Evolutionary conservation across 2,329 filamentous ascomycete genomes (phyloP), one percentile per base, ranked within the genome.

Genomic region (Monilinia aucupariae): DNA sequence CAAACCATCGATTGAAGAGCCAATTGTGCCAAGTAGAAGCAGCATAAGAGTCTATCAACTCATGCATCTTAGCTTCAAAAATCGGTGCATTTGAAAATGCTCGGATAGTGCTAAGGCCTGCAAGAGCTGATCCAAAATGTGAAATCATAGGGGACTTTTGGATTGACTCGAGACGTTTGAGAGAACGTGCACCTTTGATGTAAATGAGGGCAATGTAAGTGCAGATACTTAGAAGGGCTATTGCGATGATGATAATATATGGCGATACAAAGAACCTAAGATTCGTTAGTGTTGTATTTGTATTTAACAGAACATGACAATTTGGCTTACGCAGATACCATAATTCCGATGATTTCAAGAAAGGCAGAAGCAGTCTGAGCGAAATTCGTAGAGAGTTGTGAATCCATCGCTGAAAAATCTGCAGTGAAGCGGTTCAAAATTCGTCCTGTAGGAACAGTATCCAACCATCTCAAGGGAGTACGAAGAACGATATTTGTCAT

Each of bases 401-500:
- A 86, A 74, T 92, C 89, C 59, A 92, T 81, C 51, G 83, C 80
- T 68, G 86, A 84, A 73, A 92, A 91, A 74, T 92, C 89, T 5
- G 85, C 80, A 0, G 88, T 90, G 73, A 92, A 90, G 1, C 90
- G 82, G 74, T 92, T 92, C 37, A 92, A 78, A 41, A 92, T 82
- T 48, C 89, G 82, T 7, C 89, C 90, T 1, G 90, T 80, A 0
- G 89, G 89, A 0, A 90, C 85, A 0, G 88, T 91, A 70, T 92
- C 89, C 30, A 92, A 79, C 87, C 88, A 91, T 61, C 88, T 80
- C 22, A 92, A 78, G 0, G 87, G 89, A 9, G 88, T 84, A 20
- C 87, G 83, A 7, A 92, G 78, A 9, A 92, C 80, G 1, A 82
- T 79, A 68, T 82, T 83, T 41, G 87, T 83, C 67, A 91, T 81